Evolutionary conservation across 441 rosid species (phyloP).

Genomic region (Hypseocharis bilobata): DNA sequence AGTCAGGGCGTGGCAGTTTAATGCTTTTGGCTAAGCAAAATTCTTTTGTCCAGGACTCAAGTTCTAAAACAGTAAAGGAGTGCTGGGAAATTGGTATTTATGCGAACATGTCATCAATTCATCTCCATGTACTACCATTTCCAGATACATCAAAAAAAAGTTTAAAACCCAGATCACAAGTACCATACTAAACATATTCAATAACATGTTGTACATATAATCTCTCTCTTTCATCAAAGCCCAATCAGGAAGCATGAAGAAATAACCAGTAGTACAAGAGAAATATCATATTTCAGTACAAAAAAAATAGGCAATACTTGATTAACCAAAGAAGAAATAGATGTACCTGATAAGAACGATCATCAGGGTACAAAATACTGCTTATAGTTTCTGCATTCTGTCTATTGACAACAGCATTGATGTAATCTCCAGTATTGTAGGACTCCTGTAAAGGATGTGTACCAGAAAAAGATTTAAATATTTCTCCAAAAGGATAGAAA

Average conservation of each 20-base stretch:
- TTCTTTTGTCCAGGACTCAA: too few relatives aligned
- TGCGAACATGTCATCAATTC: neutral
- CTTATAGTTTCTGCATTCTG: slow-evolving; percentile 47
- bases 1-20: too few relatives aligned
- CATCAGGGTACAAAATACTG: slow-evolving; percentile 46
- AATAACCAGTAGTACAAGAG: neutral
- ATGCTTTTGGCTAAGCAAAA: too few relatives aligned
- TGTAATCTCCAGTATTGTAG: slow-evolving; percentile 43
- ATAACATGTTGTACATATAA: slow-evolving; percentile 11
- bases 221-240: neutral
- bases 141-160: neutral
- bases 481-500: neutral
- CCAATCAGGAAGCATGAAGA: slow-evolving; percentile 1
- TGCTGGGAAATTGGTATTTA: too few relatives aligned
- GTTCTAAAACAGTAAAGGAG: too few relatives aligned
- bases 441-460: slow-evolving; percentile 28
- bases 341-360: slow-evolving; percentile 43
- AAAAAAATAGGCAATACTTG: neutral
- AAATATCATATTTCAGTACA: neutral
- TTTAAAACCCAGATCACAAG: too few relatives aligned
- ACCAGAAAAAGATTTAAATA: neutral
- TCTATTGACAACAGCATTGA: slow-evolving; percentile 43
- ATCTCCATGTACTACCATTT: too few relatives aligned
- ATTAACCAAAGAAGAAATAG: slow-evolving; percentile 21
- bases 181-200: neutral